These are phyloP conservation scores for Flaveria bidentis DNA, from an alignment of 129 eudicot genomes.

Conservation along the genomic window DNA sequence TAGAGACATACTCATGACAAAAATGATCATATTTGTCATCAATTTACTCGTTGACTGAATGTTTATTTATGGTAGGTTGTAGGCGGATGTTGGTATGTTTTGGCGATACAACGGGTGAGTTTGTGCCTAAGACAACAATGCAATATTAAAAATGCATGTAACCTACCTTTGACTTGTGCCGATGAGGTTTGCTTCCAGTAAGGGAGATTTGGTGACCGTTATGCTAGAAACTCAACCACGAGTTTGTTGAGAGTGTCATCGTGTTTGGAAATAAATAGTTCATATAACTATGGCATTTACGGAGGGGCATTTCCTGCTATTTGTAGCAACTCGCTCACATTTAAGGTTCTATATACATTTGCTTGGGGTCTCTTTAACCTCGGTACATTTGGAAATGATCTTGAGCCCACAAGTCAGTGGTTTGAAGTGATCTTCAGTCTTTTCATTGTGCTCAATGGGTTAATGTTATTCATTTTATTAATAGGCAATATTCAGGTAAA, in stretches of 20 bases:
- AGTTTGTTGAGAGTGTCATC: constrained; percentile 37
- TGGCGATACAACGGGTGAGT: constrained; percentile 79
- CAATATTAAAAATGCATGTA: constrained; percentile 35
- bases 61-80: constrained; percentile 48
- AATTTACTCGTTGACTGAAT: neutral
- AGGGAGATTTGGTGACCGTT: constrained; percentile 44
- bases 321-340: constrained; percentile 63
- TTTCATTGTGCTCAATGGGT: constrained; percentile 62
- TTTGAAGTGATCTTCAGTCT: constrained; percentile 80
- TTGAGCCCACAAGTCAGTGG: constrained; percentile 85
- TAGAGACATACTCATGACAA: too few species aligned
- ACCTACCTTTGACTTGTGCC: constrained; percentile 63
- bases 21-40: too few species aligned
- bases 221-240: constrained; percentile 57
- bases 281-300: constrained; percentile 73
- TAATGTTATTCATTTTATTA: constrained; percentile 75
- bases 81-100: constrained; percentile 89
- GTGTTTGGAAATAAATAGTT: constrained; percentile 68
- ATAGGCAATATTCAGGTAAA: constrained; percentile 93
- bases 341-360: constrained; percentile 77
- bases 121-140: constrained; percentile 77
- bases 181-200: constrained; percentile 68
- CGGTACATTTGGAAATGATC: constrained; percentile 81
- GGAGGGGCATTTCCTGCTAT: constrained; percentile 73
- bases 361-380: constrained; percentile 87